Conservation (phyloP, 768 basidiomycete genomes). For the Naganishia kalamii region DNA sequence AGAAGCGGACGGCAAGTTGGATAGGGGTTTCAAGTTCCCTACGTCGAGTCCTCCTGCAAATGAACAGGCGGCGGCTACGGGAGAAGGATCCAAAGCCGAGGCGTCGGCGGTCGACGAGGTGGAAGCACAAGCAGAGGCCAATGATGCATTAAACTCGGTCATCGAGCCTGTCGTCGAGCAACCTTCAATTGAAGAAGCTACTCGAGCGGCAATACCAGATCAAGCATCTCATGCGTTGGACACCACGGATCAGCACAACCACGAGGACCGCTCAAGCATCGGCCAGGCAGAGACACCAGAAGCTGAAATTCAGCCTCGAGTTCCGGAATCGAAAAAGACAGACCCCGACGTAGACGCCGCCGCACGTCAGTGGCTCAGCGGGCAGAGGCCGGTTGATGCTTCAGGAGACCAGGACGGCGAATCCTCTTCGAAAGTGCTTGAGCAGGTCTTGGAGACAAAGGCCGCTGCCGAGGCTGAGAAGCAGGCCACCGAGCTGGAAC, state of each 20-base stretch:
- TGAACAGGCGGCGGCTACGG: background rate
- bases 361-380: slow-evolving; percentile 12
- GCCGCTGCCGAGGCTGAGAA: slow-evolving; percentile 3
- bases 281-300: background rate
- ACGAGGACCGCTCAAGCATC: background rate
- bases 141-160: too few relatives aligned
- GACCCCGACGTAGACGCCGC: slow-evolving; percentile 1
- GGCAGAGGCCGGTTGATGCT: slow-evolving; percentile 4
- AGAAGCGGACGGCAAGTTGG: slow-evolving; percentile 43
- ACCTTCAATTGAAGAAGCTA: too few relatives aligned
- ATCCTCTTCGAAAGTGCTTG: slow-evolving; percentile 1
- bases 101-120: background rate
- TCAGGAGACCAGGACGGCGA: background rate
- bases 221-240: too few relatives aligned
- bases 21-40: slow-evolving; percentile 45
- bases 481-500: background rate
- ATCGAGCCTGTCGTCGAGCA: too few relatives aligned
- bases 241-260: too few relatives aligned
- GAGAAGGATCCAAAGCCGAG: background rate
- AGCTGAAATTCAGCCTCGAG: background rate
- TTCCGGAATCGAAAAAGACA: slow-evolving; percentile 4
- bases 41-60: slow-evolving; percentile 4
- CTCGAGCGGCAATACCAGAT: too few relatives aligned
- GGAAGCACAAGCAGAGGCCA: too few relatives aligned
- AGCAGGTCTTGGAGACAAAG: background rate